A percentile compares a stretch with the other conserved stretches of the same genome.
Evolutionary conservation across 2,329 filamentous ascomycete species (phyloP).

Genomic region (Cercospora sp.): DNA sequence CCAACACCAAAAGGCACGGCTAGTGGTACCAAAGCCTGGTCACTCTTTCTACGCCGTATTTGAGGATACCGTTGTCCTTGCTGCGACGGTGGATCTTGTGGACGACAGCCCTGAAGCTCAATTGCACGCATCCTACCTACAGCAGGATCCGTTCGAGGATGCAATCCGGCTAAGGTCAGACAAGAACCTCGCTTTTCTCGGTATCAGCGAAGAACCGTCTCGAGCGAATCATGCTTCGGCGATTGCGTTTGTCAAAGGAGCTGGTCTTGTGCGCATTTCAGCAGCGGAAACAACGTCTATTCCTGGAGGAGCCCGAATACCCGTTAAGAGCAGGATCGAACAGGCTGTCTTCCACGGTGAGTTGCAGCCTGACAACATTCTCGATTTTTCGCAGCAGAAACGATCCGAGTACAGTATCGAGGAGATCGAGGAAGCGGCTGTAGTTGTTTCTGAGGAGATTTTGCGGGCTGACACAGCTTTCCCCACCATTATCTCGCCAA

Average conservation of each 20-base stretch:
- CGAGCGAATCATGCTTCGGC: conserved; percentile 41
- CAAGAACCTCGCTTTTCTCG: conserved; percentile 52
- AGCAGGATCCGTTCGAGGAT: conserved; percentile 77
- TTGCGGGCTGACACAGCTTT: conserved; percentile 74
- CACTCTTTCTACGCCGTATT: conserved; percentile 83
- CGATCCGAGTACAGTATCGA: conserved; percentile 63
- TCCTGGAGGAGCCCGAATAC: conserved; percentile 58
- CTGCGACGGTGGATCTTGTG: conserved; percentile 68
- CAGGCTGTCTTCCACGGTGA: conserved; percentile 92
- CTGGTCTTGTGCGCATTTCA: conserved; percentile 59
- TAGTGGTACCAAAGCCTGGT: conserved; percentile 76
- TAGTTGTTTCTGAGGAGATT: conserved; percentile 78
- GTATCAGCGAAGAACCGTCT: conserved; percentile 51
- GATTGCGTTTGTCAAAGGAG: conserved; percentile 58
- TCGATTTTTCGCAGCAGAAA: conserved; percentile 74
- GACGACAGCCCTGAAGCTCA: conserved; percentile 69
- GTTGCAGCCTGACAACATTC: conserved; percentile 70
- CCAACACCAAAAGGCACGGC: conserved; percentile 52
- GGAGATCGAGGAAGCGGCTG: conserved; percentile 74
- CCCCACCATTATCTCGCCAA: conserved; percentile 68
- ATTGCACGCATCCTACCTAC: conserved; percentile 66
- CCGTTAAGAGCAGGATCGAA: conserved; percentile 84
- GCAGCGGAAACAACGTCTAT: conserved; percentile 58
- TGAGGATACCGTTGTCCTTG: conserved; percentile 72
- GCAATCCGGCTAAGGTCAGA: conserved; percentile 71